Conservation (phyloP, 768 basidiomycete species). For the Phaeolepiota aurea region DNA sequence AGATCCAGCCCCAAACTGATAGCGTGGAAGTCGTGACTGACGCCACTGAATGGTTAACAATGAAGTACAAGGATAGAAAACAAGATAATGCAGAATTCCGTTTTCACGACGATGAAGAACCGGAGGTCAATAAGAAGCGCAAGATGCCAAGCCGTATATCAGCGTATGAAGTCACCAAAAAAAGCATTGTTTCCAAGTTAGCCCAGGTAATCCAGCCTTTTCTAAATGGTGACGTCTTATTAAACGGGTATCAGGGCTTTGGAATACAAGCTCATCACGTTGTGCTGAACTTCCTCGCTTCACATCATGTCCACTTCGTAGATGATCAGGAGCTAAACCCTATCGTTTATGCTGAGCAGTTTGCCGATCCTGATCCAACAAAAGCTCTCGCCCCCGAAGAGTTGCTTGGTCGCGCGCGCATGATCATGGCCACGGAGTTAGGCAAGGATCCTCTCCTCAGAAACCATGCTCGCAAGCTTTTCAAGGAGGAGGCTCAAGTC, state of each 20-base stretch:
- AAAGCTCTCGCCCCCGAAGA: slow-evolving; percentile 58
- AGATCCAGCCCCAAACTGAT: slow-evolving; percentile 59
- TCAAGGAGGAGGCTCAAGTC: slow-evolving; percentile 67
- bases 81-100: slow-evolving; percentile 52
- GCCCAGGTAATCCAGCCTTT: slow-evolving; percentile 53
- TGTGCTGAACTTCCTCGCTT: slow-evolving; percentile 72
- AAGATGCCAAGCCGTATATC: slow-evolving; percentile 83
- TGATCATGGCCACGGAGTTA: slow-evolving; percentile 84
- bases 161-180: slow-evolving; percentile 78
- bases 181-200: slow-evolving; percentile 65
- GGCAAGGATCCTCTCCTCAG: slow-evolving; percentile 89
- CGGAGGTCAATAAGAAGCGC: slow-evolving; percentile 43
- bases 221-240: slow-evolving; percentile 1
- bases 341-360: slow-evolving; percentile 78
- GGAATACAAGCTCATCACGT: slow-evolving; percentile 78
- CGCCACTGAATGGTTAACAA: slow-evolving; percentile 80
- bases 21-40: slow-evolving; percentile 88
- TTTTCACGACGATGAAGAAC: slow-evolving; percentile 61
- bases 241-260: slow-evolving; percentile 49
- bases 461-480: slow-evolving; percentile 65
- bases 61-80: slow-evolving; percentile 77
- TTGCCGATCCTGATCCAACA: slow-evolving; percentile 57
- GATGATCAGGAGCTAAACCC: slow-evolving; percentile 83
- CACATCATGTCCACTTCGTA: slow-evolving; percentile 54
- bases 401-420: slow-evolving; percentile 62